Conservation (phyloP, 345 rosid species). For the Citrus cavaleriei region DNA sequence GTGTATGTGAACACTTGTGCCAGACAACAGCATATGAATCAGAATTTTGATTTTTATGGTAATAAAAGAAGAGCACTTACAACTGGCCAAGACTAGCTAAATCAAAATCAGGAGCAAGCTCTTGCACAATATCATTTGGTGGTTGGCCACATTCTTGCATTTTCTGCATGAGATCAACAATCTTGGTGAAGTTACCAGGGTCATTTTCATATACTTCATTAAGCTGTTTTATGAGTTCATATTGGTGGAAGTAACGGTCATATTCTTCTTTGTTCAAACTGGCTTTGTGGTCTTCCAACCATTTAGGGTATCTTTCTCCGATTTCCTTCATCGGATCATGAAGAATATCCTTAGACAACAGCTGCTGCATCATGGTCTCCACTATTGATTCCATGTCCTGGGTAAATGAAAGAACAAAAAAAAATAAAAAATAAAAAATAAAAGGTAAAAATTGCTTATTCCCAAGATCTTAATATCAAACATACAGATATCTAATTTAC, state of each 20-base stretch:
- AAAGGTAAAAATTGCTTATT: neutral
- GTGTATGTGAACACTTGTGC: neutral
- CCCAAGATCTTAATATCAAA: neutral
- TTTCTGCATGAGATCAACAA: slow-evolving; percentile 92
- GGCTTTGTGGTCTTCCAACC: slow-evolving; percentile 81
- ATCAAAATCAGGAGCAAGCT: slow-evolving; percentile 87
- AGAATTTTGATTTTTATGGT: neutral
- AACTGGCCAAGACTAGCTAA: slow-evolving; percentile 68
- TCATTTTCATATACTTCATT: slow-evolving; percentile 84
- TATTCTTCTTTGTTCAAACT: slow-evolving; percentile 61
- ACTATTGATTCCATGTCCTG: slow-evolving; percentile 94
- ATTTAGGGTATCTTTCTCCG: slow-evolving; percentile 79
- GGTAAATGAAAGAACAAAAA: slow-evolving; percentile 2
- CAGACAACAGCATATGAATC: neutral
- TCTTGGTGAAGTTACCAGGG: slow-evolving; percentile 66
- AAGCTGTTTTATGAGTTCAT: slow-evolving; percentile 73
- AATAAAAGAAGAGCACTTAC: slow-evolving; percentile 46
- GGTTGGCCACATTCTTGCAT: slow-evolving; percentile 99
- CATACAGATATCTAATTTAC: neutral
- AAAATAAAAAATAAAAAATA: neutral
- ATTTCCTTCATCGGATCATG: slow-evolving; percentile 99
- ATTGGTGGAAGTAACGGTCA: slow-evolving; percentile 61
- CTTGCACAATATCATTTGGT: slow-evolving; percentile 86
- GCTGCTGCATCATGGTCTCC: slow-evolving; percentile 99
- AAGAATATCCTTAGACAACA: slow-evolving; percentile 89